These are phyloP conservation scores for Cladosporium cucumerinum DNA, from an alignment of 2,329 filamentous ascomycete genomes.

Conservation along the genomic window DNA sequence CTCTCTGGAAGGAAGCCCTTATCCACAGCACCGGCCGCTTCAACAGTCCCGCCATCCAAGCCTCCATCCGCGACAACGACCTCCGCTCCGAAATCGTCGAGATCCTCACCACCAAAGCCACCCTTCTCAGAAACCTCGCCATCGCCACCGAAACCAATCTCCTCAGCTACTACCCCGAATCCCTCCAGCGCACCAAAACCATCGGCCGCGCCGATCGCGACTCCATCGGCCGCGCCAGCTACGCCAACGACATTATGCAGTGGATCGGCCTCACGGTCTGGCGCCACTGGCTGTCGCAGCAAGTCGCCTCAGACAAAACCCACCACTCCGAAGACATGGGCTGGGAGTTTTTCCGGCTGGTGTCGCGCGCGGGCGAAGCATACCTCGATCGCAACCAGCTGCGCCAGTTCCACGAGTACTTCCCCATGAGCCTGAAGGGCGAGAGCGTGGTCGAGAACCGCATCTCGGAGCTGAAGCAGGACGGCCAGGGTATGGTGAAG, in stretches of 20 bases:
- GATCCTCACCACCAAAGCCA: conserved; percentile 33
- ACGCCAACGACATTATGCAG: conserved; percentile 48
- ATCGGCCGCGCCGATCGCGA: conserved; percentile 31
- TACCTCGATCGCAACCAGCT: conserved; percentile 44
- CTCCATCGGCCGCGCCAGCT: conserved; percentile 41
- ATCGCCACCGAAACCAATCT: conserved; percentile 30
- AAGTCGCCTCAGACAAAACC: conserved; percentile 39
- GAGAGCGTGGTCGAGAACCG: conserved; percentile 42
- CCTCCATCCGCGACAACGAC: conserved; percentile 24
- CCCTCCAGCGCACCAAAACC: conserved; percentile 27
- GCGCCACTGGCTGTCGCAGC: conserved; percentile 46
- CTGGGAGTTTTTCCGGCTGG: conserved; percentile 42
- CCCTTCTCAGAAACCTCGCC: conserved; percentile 30
- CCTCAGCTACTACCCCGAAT: conserved; percentile 35
- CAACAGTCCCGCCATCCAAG: conserved; percentile 26
- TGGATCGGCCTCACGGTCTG: conserved; percentile 51
- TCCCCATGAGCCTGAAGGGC: conserved; percentile 45
- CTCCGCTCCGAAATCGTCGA: conserved; percentile 23
- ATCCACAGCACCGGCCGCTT: conserved; percentile 46
- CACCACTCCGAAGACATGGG: conserved; percentile 44
- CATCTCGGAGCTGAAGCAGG: conserved; percentile 42
- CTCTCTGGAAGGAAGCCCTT: conserved; percentile 45
- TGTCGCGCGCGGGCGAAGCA: conserved; percentile 40
- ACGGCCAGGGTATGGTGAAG: conserved; percentile 19
- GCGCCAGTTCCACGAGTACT: conserved; percentile 39